Percentiles rank a stretch among this genome's conserved stretches.
phyloP scores from a whole-genome alignment of 2,329 filamentous ascomycete species.

The Cladosporium sp. region DNA sequence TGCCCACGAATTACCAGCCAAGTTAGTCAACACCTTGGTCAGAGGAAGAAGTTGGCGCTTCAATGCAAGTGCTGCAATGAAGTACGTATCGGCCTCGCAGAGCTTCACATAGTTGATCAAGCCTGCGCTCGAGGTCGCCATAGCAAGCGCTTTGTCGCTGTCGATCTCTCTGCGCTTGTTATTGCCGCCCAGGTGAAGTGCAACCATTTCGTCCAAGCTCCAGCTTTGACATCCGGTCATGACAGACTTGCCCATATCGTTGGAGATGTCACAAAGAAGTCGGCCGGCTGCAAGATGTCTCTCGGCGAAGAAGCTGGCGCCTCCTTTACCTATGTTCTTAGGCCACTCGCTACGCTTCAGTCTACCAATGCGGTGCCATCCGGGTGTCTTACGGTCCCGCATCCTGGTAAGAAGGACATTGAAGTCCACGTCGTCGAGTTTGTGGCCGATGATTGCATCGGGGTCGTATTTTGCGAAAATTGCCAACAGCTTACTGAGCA shows the following conservation, averaged over 20 bases:
- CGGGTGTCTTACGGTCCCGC: constrained; percentile 84
- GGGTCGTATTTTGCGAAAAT: constrained; percentile 86
- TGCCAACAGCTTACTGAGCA: constrained; percentile 85
- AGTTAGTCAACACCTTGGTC: constrained; percentile 91
- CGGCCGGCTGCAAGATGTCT: constrained; percentile 85
- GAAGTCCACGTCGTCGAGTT: constrained; percentile 96
- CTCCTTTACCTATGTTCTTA: constrained; percentile 77
- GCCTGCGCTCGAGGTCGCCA: constrained; percentile 75
- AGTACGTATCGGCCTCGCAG: constrained; percentile 93
- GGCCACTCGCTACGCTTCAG: constrained; percentile 85
- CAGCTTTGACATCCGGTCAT: constrained; percentile 98
- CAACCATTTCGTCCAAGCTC: constrained; percentile 97
- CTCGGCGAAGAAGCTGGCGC: constrained; percentile 90
- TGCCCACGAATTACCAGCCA: constrained; percentile 98
- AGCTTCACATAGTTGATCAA: constrained; percentile 92
- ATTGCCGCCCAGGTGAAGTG: constrained; percentile 74
- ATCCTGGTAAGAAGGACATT: constrained; percentile 84
- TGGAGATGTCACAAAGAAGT: constrained; percentile 88
- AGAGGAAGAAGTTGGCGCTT: constrained; percentile 89
- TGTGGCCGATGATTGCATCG: constrained; percentile 90
- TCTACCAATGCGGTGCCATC: constrained; percentile 91
- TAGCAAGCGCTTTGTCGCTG: constrained; percentile 80
- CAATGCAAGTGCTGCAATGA: constrained; percentile 85
- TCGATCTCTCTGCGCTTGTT: constrained; percentile 80
- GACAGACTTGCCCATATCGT: constrained; percentile 93